phyloP scores from a whole-genome alignment of 2,329 filamentous ascomycete genomes.

The Fusarium sp. region DNA sequence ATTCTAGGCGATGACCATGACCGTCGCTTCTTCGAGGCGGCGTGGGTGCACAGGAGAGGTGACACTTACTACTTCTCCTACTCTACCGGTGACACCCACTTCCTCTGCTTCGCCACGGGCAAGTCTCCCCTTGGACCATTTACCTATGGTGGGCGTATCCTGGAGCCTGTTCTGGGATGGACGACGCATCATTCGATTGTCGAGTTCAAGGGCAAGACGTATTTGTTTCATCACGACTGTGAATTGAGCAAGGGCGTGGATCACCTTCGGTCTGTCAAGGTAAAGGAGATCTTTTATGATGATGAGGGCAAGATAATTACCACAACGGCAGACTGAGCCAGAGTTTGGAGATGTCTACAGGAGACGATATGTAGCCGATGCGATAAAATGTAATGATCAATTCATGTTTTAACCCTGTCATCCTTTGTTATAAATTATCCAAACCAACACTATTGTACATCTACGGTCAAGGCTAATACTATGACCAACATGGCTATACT shows the following conservation, averaged over 20 bases:
- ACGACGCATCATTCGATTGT: constrained; percentile 85
- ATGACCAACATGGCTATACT: neutral
- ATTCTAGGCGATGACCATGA: constrained; percentile 77
- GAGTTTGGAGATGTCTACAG: neutral
- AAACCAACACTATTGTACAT: constrained; percentile 3
- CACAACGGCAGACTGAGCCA: constrained; percentile 45
- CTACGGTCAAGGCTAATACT: neutral
- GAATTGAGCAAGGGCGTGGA: constrained; percentile 75
- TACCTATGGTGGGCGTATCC: constrained; percentile 76
- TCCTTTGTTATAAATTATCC: neutral
- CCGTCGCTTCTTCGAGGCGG: constrained; percentile 82
- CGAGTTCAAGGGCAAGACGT: constrained; percentile 79
- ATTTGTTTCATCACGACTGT: constrained; percentile 82
- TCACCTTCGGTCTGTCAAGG: constrained; percentile 80
- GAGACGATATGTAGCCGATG: neutral
- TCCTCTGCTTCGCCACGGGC: constrained; percentile 75
- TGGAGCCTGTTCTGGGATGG: constrained; percentile 84
- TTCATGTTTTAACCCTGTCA: neutral
- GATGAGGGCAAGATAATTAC: constrained; percentile 70
- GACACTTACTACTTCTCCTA: constrained; percentile 82
- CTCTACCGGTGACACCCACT: constrained; percentile 83
- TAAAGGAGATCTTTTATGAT: constrained; percentile 80
- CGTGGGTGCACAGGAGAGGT: constrained; percentile 81
- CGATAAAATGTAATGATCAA: neutral
- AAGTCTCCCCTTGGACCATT: constrained; percentile 77